These are phyloP conservation scores for Acacia concinna DNA, from an alignment of 331 rosid species.

Conservation along the genomic window DNA sequence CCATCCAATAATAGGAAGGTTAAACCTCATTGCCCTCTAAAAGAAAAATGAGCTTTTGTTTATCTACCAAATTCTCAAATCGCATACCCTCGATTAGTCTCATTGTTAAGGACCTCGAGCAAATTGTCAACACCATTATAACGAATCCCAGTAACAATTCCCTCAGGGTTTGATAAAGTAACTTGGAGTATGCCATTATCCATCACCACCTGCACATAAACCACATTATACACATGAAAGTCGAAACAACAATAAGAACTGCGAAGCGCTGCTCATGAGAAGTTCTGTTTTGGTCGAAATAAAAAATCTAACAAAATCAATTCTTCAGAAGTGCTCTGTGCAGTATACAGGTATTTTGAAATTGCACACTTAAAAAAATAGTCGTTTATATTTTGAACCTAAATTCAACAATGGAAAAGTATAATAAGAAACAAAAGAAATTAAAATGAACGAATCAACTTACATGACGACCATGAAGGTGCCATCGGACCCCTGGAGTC, in stretches of 20 bases:
- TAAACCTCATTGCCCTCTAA: not conserved
- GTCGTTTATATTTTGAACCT: not conserved
- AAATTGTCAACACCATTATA: constrained; percentile 74
- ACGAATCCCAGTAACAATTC: constrained; percentile 69
- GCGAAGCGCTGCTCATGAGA: not conserved
- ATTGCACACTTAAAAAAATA: not conserved
- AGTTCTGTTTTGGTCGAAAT: not conserved
- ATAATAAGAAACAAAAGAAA: not conserved
- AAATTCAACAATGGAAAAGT: not conserved
- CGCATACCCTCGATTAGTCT: constrained; percentile 73
- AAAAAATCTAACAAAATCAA: not conserved
- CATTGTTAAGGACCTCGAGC: constrained; percentile 82
- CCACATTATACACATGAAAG: constrained; percentile 7
- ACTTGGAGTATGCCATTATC: constrained; percentile 86
- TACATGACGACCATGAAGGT: constrained; percentile 55
- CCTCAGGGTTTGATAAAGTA: constrained; percentile 83
- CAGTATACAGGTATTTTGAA: not conserved
- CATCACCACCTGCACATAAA: constrained; percentile 65
- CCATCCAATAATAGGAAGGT: constrained; percentile 11
- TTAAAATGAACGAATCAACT: constrained; percentile 13
- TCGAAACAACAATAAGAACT: not conserved
- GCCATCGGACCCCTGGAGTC: constrained; percentile 48
- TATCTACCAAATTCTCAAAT: not conserved
- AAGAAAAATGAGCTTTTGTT: constrained; percentile 20
- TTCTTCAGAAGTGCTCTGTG: not conserved